Evolutionary conservation across 768 basidiomycete species (phyloP), one percentile per base, ranked within the genome.

Genomic region (Kwoniella pini): DNA sequence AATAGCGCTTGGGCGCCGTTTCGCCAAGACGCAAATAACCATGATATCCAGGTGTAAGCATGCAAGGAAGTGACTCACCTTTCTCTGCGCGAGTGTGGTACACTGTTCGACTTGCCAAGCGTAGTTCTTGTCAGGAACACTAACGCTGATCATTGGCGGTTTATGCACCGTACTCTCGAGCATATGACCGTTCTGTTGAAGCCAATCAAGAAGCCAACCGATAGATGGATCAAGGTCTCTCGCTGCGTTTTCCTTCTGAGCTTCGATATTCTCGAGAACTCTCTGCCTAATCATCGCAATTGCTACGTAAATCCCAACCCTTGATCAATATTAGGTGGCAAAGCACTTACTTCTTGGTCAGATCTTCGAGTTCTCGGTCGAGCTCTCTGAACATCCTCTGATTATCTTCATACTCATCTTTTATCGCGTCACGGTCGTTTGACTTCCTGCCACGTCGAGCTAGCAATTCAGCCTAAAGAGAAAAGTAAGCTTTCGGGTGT

Each of bases 151-250:
- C 67, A 86, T 81, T 0, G 92, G 86, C 15, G 96, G 95, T 77
- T 93, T 90, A 60, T 88, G 85, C n/a, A 97, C 86, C 54, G 87
- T 83, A 84, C 86, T 87, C 74, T 84, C 85, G 81, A 98, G 92
- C 58, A 80, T 79, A 62, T 83, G 49, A 46, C 80, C 82, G 70
- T 93, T 86, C 12, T 69, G 21, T 22, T 49, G 39, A 21, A 76
- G 61, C 75, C 75, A 78, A 12, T 72, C 61, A 15, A 78, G 59
- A 12, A 69, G 57, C 40, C 57, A 78, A 1, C 28, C 66, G 21
- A 70, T 67, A 1, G 68, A 70, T 4, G 65, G 62, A 68, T 93
- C 88, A 81, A 82, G 83, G 0, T 74, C 64, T 7, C 71, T 54
- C 40, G 90, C 81, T 22, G 72, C 80, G 24, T 83, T 78, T 6